Evolutionary conservation across 371 early-diverging fungal genomes (phyloP).

Genomic region (Mortierella sp.): DNA sequence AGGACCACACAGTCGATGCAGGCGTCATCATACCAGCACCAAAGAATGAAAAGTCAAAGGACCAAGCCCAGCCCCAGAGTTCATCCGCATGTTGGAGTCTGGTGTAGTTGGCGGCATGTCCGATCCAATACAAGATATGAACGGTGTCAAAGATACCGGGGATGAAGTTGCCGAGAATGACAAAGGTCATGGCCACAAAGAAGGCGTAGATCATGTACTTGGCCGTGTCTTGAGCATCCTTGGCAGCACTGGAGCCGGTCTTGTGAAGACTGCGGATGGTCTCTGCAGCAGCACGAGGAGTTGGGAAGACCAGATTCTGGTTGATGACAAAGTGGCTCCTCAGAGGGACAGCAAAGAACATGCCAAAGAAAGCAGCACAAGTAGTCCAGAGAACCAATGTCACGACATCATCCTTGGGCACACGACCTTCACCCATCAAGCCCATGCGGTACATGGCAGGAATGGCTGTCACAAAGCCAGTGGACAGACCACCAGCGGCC

Average conservation of each 20-base stretch:
- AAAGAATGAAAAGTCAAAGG: slow-evolving; percentile 70
- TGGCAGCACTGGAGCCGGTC: slow-evolving; percentile 55
- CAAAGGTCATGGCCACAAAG: slow-evolving; percentile 63
- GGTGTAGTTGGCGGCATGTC: slow-evolving; percentile 55
- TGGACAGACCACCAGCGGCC: slow-evolving; percentile 77
- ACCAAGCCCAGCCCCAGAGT: slow-evolving; percentile 69
- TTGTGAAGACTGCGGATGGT: slow-evolving; percentile 77
- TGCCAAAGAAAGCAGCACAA: slow-evolving; percentile 77
- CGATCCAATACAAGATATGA: slow-evolving; percentile 74
- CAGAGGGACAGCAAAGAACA: slow-evolving; percentile 83
- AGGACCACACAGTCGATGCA: slow-evolving; percentile 64
- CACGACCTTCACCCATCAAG: slow-evolving; percentile 55
- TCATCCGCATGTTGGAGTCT: slow-evolving; percentile 63
- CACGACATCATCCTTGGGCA: slow-evolving; percentile 39
- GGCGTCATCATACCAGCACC: slow-evolving; percentile 81
- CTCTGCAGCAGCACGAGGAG: slow-evolving; percentile 75
- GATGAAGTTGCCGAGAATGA: slow-evolving; percentile 64
- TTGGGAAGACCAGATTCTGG: slow-evolving; percentile 79
- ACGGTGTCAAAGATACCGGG: slow-evolving; percentile 68
- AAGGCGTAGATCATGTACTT: slow-evolving; percentile 56
- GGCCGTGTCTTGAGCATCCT: slow-evolving; percentile 48
- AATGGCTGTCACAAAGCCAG: slow-evolving; percentile 76
- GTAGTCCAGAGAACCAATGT: slow-evolving; percentile 64
- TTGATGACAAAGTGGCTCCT: slow-evolving; percentile 78
- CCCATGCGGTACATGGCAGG: slow-evolving; percentile 81